phyloP scores from a whole-genome alignment of 257 asterid species.

The Ocimum tenuiflorum region DNA sequence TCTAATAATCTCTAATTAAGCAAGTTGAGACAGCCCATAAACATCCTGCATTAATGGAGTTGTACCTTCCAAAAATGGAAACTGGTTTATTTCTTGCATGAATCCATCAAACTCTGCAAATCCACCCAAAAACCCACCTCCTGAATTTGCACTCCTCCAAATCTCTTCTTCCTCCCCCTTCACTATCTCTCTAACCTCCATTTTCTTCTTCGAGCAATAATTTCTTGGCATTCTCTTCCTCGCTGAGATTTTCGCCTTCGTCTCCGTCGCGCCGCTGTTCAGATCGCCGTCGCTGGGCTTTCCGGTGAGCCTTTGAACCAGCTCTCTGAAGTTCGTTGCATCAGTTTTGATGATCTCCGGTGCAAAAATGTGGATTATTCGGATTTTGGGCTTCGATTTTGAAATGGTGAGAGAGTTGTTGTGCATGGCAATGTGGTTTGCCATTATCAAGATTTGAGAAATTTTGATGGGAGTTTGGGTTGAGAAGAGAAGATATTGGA shows the following conservation, averaged over 20 bases:
- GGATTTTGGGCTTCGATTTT: constrained; percentile 61
- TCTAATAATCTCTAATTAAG: too few species aligned
- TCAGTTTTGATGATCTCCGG: constrained; percentile 88
- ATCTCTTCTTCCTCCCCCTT: constrained; percentile 80
- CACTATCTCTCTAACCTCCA: constrained; percentile 40
- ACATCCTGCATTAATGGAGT: too few species aligned
- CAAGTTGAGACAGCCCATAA: too few species aligned
- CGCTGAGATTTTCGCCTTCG: not conserved
- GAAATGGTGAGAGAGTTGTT: constrained; percentile 51
- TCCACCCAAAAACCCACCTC: constrained; percentile 61
- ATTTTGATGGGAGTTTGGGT: constrained; percentile 20
- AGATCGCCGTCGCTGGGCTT: constrained; percentile 41
- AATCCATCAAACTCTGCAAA: constrained; percentile 55
- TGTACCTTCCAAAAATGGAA: too few species aligned
- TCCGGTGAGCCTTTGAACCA: constrained; percentile 86
- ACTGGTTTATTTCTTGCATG: constrained; percentile 46
- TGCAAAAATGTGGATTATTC: constrained; percentile 86
- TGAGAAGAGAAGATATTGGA: constrained; percentile 10
- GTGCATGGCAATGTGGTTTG: constrained; percentile 43
- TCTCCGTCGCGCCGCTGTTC: constrained; percentile 7
- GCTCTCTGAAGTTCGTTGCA: constrained; percentile 59
- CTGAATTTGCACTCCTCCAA: constrained; percentile 54
- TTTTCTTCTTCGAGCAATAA: constrained; percentile 21
- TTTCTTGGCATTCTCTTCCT: constrained; percentile 14
- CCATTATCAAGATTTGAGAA: constrained; percentile 28